phyloP scores from a whole-genome alignment of 805 yeast genomes.

The Metschnikowia kunwiensis region DNA sequence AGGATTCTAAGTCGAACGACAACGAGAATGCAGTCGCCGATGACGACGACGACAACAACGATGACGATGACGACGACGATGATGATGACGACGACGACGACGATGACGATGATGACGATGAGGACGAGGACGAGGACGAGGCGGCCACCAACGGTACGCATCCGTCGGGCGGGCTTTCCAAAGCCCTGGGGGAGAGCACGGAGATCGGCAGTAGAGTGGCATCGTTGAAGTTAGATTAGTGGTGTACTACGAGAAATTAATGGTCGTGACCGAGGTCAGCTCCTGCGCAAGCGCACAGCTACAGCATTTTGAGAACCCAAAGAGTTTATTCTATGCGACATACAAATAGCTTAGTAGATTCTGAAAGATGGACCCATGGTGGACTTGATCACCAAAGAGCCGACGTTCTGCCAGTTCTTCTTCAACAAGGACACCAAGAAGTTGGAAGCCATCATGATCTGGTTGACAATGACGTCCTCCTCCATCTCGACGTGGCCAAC shows the following conservation, averaged over 20 bases:
- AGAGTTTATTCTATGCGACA: slow-evolving; percentile 7
- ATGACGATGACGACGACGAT: slow-evolving; percentile 33
- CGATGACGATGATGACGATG: slow-evolving; percentile 46
- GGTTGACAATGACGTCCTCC: slow-evolving; percentile 93
- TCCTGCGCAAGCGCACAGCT: not conserved
- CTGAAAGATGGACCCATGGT: slow-evolving; percentile 99
- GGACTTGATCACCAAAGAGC: slow-evolving; percentile 97
- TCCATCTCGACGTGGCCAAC: slow-evolving; percentile 99
- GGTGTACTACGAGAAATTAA: not conserved
- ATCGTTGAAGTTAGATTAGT: slow-evolving; percentile 3
- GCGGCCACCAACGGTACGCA: no score
- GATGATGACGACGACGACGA: slow-evolving; percentile 38
- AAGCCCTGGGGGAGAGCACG: slow-evolving; percentile 9
- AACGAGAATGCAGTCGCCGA: slow-evolving; percentile 26
- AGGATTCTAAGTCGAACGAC: slow-evolving; percentile 41
- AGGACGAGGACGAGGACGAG: slow-evolving; percentile 42
- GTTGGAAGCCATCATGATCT: slow-evolving; percentile 98
- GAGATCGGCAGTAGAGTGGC: slow-evolving; percentile 1
- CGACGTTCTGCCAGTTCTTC: slow-evolving; percentile 99
- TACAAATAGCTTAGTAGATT: slow-evolving; percentile 71
- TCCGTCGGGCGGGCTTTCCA: not conserved
- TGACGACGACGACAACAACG: slow-evolving; percentile 27
- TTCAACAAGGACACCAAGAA: slow-evolving; percentile 97
- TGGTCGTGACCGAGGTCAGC: not conserved
- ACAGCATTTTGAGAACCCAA: slow-evolving; percentile 1